Conservation (phyloP, 306 rosid species). For the Medicago ruthenica region DNA sequence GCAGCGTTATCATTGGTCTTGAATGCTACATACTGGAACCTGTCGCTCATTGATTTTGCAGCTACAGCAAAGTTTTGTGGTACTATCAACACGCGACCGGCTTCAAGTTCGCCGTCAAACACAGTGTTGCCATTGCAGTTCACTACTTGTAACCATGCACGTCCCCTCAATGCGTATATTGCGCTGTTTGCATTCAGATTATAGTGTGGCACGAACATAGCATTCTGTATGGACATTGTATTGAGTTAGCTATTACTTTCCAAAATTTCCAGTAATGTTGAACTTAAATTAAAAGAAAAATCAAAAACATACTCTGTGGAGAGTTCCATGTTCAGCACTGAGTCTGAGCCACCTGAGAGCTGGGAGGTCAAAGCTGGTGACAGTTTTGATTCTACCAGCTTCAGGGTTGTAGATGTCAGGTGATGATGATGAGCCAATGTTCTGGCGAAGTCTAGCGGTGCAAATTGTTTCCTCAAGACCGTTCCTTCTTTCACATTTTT, state of each 20-base stretch:
- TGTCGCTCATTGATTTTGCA: slow-evolving; percentile 44
- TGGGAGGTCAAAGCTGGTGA: slow-evolving; percentile 51
- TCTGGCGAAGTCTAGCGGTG: slow-evolving; percentile 44
- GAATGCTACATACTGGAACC: slow-evolving; percentile 60
- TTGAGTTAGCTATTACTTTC: background rate
- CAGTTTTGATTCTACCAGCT: slow-evolving; percentile 53
- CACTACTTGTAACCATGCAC: slow-evolving; percentile 61
- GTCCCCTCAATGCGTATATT: slow-evolving; percentile 51
- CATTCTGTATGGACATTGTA: slow-evolving; percentile 49
- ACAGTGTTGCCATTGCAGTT: slow-evolving; percentile 58
- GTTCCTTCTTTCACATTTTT: slow-evolving; percentile 20
- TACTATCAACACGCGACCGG: slow-evolving; percentile 50
- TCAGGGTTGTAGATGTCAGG: slow-evolving; percentile 56
- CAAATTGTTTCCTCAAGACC: slow-evolving; percentile 60
- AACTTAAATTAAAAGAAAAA: background rate
- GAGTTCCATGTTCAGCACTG: slow-evolving; percentile 55
- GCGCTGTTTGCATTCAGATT: slow-evolving; percentile 60
- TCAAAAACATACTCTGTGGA: slow-evolving; percentile 36
- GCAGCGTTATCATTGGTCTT: slow-evolving; percentile 57
- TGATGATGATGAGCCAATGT: slow-evolving; percentile 48
- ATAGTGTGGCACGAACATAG: slow-evolving; percentile 65
- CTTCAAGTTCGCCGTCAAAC: slow-evolving; percentile 47
- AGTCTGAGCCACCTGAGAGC: slow-evolving; percentile 51
- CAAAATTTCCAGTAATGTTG: background rate
- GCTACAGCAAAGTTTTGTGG: slow-evolving; percentile 71